Evolutionary conservation across 495 filamentous ascomycete species (phyloP).

Genomic region (Penicillium daleae): DNA sequence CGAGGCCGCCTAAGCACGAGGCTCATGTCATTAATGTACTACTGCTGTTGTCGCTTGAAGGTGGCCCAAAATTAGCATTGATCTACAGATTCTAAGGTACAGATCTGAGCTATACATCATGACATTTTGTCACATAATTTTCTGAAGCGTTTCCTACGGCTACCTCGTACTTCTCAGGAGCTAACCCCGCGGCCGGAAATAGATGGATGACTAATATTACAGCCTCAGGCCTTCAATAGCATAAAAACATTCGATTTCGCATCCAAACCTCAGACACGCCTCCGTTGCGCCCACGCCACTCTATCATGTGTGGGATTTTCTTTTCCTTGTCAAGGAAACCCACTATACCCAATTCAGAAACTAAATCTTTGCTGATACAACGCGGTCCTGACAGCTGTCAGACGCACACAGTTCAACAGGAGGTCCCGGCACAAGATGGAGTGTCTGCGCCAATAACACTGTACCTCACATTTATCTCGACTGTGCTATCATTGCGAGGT

Average conservation of each 20-base stretch:
- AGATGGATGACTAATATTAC: constrained; percentile 21
- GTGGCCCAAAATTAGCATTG: neutral
- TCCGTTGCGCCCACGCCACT: neutral
- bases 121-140: neutral
- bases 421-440: constrained; percentile 25
- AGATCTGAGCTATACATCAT: neutral
- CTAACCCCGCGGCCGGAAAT: neutral
- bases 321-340: constrained; percentile 49
- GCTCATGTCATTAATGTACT: neutral
- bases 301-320: constrained; percentile 68
- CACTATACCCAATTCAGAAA: constrained; percentile 43
- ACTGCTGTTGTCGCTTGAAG: no score
- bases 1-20: constrained; percentile 20
- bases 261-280: constrained; percentile 10
- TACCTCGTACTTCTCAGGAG: neutral
- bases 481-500: constrained; percentile 85
- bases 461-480: constrained; percentile 71
- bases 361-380: constrained; percentile 46
- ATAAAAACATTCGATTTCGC: constrained; percentile 15
- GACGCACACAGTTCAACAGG: constrained; percentile 34
- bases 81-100: neutral
- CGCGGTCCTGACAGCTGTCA: constrained; percentile 61
- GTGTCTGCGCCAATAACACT: constrained; percentile 31
- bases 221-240: constrained; percentile 22
- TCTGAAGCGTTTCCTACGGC: neutral